phyloP scores from a whole-genome alignment of 768 basidiomycete genomes.

The Dendrothele bispora region DNA sequence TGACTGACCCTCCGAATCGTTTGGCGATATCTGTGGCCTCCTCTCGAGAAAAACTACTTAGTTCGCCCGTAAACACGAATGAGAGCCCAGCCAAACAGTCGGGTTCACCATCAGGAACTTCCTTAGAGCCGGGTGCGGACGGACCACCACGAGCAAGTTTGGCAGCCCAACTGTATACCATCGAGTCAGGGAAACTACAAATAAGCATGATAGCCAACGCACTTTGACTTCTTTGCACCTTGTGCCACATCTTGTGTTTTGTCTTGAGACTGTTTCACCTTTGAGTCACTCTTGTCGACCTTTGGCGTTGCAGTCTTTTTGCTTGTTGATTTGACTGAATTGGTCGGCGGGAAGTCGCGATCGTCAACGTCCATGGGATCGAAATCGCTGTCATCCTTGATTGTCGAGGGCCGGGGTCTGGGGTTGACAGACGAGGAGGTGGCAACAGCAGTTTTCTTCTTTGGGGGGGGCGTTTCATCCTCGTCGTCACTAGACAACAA shows the following conservation, averaged over 20 bases:
- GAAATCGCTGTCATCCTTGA: neutral
- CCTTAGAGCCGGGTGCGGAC: conserved; percentile 64
- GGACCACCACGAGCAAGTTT: conserved; percentile 67
- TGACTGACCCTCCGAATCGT: conserved; percentile 83
- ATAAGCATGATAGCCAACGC: neutral
- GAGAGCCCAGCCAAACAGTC: conserved; percentile 83
- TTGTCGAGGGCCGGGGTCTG: neutral
- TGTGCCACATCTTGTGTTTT: conserved; percentile 3
- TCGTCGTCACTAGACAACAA: conserved; percentile 16
- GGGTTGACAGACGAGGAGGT: conserved; percentile 6
- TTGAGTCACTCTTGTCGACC: neutral
- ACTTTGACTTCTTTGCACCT: conserved; percentile 24
- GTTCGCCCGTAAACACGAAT: conserved; percentile 95
- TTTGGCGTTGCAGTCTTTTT: neutral
- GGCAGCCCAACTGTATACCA: conserved; percentile 42
- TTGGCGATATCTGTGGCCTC: conserved; percentile 88
- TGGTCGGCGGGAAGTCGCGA: neutral
- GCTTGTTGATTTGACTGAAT: neutral
- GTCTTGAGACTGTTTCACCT: conserved; percentile 1
- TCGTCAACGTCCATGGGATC: conserved; percentile 4
- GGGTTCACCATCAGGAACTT: conserved; percentile 68
- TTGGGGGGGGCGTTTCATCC: conserved; percentile 11
- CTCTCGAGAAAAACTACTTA: conserved; percentile 83
- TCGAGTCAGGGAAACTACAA: neutral
- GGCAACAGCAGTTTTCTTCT: conserved; percentile 25